These are phyloP conservation scores for Triangularia verruculosa DNA, from an alignment of 2,329 filamentous ascomycete genomes.

Conservation along the genomic window DNA sequence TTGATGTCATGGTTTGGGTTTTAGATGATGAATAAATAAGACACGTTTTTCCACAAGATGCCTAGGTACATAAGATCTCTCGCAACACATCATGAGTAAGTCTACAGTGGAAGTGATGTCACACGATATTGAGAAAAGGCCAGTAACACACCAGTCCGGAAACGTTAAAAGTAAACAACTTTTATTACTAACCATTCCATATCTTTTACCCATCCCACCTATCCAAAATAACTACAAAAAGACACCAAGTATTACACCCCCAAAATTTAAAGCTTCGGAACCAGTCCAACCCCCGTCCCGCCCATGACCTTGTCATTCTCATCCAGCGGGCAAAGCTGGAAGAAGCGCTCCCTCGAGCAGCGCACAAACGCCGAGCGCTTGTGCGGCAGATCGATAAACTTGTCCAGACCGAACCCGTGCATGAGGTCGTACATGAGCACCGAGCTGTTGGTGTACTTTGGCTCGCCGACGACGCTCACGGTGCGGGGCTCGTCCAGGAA, in stretches of 20 bases:
- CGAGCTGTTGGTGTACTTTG: slow-evolving; percentile 66
- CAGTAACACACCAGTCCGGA: too few species aligned
- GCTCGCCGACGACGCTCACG: slow-evolving; percentile 62
- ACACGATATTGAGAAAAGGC: too few species aligned
- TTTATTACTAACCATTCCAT: background rate
- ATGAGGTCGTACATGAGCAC: slow-evolving; percentile 73
- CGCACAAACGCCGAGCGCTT: slow-evolving; percentile 67
- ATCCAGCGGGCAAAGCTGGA: slow-evolving; percentile 61
- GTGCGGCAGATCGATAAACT: slow-evolving; percentile 69
- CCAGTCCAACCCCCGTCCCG: slow-evolving; percentile 50
- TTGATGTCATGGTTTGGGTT: background rate
- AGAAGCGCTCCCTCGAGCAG: slow-evolving; percentile 66
- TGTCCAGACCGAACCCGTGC: slow-evolving; percentile 69
- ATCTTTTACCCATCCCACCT: background rate
- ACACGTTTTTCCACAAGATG: too few species aligned
- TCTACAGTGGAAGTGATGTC: too few species aligned
- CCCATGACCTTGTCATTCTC: slow-evolving; percentile 56
- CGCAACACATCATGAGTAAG: too few species aligned
- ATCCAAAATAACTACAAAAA: background rate
- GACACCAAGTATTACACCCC: background rate
- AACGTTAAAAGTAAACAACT: background rate
- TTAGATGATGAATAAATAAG: background rate
- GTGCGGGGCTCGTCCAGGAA: slow-evolving; percentile 61
- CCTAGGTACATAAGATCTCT: too few species aligned
- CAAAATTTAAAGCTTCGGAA: slow-evolving; percentile 48